Evolutionary conservation across 2,329 filamentous ascomycete species (phyloP).

Genomic region (Xylariaceae sp.): DNA sequence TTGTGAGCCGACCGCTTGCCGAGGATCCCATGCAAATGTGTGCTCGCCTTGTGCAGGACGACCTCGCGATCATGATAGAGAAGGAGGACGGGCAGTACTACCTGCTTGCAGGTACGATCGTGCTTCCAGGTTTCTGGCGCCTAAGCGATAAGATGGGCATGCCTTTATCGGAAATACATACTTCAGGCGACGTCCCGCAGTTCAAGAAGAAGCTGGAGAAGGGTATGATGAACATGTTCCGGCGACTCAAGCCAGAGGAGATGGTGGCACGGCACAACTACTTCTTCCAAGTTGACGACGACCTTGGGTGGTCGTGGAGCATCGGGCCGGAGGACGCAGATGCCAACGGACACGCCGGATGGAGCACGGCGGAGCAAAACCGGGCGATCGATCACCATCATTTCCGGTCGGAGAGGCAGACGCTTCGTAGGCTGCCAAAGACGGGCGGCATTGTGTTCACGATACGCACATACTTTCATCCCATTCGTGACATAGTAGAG

Average conservation of each 20-base stretch:
- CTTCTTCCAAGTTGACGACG: constrained; percentile 81
- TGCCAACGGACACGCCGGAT: constrained; percentile 50
- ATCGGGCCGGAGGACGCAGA: constrained; percentile 68
- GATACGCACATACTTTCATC: constrained; percentile 75
- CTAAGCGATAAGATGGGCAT: constrained; percentile 78
- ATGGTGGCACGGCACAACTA: constrained; percentile 71
- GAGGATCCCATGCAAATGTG: constrained; percentile 78
- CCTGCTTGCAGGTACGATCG: constrained; percentile 69
- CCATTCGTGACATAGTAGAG: constrained; percentile 61
- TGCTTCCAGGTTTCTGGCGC: constrained; percentile 80
- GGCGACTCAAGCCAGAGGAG: constrained; percentile 63
- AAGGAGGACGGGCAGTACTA: constrained; percentile 73
- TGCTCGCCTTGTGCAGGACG: constrained; percentile 73
- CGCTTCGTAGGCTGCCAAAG: constrained; percentile 57
- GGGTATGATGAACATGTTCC: constrained; percentile 59
- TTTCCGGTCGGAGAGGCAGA: constrained; percentile 75
- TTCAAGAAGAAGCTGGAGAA: constrained; percentile 33
- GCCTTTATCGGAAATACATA: constrained; percentile 75
- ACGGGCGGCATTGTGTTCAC: constrained; percentile 65
- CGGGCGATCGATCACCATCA: constrained; percentile 68
- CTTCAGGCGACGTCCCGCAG: constrained; percentile 61
- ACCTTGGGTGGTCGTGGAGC: constrained; percentile 69
- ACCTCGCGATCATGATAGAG: constrained; percentile 81
- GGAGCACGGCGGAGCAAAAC: constrained; percentile 73
- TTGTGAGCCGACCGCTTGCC: constrained; percentile 56